A percentile compares a stretch with the other conserved stretches of the same genome.
Conservation (phyloP, 1,139 yeast species). For the Eremothecium gossypii region DNA sequence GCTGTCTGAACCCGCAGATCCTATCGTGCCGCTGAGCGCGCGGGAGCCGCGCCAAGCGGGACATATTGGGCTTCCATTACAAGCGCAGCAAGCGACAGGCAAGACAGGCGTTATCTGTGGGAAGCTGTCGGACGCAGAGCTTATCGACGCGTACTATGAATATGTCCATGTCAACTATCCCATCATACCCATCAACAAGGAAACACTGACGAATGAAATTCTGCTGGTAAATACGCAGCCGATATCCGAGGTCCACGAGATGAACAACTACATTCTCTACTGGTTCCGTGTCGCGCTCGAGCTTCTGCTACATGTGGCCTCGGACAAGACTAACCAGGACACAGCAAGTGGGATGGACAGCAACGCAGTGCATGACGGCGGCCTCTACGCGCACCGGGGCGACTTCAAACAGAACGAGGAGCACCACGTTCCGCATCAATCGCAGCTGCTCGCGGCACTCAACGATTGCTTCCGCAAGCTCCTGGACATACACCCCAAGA, state of each 20-base stretch:
- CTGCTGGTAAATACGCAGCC: conserved; percentile 30
- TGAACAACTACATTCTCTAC: conserved; percentile 37
- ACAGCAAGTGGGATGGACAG: neutral
- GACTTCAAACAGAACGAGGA: conserved; percentile 6
- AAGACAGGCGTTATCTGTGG: conserved; percentile 19
- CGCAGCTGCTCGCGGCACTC: conserved; percentile 24
- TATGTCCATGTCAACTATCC: conserved; percentile 50
- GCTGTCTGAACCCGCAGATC: neutral
- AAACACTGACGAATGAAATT: conserved; percentile 30
- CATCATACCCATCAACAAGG: conserved; percentile 43
- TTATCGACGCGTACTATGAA: conserved; percentile 39
- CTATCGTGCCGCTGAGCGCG: neutral
- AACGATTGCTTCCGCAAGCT: conserved; percentile 36
- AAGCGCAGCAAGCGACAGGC: neutral
- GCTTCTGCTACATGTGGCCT: conserved; percentile 35
- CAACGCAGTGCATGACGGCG: neutral
- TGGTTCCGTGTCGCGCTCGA: conserved; percentile 45
- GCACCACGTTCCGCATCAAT: conserved; percentile 24
- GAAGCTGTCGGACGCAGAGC: conserved; percentile 24
- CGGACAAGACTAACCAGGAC: conserved; percentile 20
- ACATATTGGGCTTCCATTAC: neutral
- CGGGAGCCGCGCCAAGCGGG: neutral
- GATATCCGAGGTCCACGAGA: conserved; percentile 32
- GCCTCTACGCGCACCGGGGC: neutral
- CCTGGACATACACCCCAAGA: conserved; percentile 38